These are phyloP conservation scores for Diutina mesorugosa DNA, from an alignment of 1,139 yeast species.

Conservation along the genomic window DNA sequence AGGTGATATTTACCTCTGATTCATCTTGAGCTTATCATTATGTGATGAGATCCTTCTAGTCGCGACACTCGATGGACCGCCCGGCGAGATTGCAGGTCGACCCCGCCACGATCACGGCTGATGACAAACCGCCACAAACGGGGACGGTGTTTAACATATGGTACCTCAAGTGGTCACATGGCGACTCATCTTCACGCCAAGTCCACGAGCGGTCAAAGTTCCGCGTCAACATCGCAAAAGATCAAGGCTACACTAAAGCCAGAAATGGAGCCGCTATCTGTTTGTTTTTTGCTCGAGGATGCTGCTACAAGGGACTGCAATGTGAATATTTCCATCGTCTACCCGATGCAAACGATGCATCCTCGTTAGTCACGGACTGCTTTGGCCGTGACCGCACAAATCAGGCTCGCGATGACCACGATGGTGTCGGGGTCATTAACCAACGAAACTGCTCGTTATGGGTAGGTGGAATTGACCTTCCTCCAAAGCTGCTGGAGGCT, in stretches of 20 bases:
- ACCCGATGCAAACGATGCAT: slow-evolving; percentile 39
- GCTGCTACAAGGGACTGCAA: slow-evolving; percentile 64
- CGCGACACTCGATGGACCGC: background rate
- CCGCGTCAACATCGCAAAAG: slow-evolving; percentile 48
- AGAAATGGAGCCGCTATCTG: slow-evolving; percentile 43
- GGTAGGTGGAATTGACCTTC: slow-evolving; percentile 50
- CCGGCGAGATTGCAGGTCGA: slow-evolving; percentile 56
- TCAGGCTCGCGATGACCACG: slow-evolving; percentile 84
- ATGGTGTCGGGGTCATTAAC: slow-evolving; percentile 82
- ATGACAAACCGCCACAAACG: slow-evolving; percentile 64
- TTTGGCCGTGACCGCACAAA: slow-evolving; percentile 85
- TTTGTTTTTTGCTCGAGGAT: slow-evolving; percentile 78
- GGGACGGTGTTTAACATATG: slow-evolving; percentile 77
- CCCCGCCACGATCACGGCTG: slow-evolving; percentile 46
- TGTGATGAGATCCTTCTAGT: background rate
- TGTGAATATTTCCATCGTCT: slow-evolving; percentile 72
- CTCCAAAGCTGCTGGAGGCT: slow-evolving; percentile 15
- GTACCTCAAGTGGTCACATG: slow-evolving; percentile 79
- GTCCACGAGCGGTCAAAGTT: slow-evolving; percentile 21
- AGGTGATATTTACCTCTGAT: too few relatives aligned
- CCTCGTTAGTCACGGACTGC: slow-evolving; percentile 65
- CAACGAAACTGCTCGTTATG: slow-evolving; percentile 61
- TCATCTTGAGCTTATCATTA: background rate
- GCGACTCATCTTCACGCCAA: slow-evolving; percentile 29
- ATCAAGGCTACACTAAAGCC: slow-evolving; percentile 70